phyloP scores from a whole-genome alignment of 148 eudicot genomes.

The Chenopodium formosanum region DNA sequence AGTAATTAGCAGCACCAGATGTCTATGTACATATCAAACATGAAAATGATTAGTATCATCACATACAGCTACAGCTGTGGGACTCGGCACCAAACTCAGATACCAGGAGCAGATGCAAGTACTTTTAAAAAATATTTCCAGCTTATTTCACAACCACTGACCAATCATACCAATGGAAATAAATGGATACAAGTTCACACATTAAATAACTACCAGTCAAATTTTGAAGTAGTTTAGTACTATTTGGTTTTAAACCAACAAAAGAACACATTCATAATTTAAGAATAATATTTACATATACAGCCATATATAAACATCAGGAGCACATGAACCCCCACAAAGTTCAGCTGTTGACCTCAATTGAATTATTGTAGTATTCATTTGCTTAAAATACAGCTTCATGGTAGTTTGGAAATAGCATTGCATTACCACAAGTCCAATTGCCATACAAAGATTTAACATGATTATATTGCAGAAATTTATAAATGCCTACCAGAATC shows the following conservation, averaged over 20 bases:
- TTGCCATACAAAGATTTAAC: background rate
- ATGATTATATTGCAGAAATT: background rate
- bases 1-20: constrained; percentile 82
- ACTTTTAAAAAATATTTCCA: background rate
- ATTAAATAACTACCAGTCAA: background rate
- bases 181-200: background rate
- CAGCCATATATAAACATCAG: background rate
- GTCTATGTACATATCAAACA: constrained; percentile 38
- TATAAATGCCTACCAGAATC: background rate
- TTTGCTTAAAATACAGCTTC: background rate
- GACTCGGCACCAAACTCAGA: background rate
- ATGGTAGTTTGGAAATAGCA: background rate
- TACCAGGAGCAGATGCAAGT: constrained; percentile 3
- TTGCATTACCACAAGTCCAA: background rate
- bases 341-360: background rate
- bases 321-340: background rate
- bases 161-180: background rate
- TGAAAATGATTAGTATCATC: constrained; percentile 6
- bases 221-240: background rate
- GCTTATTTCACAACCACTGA: background rate
- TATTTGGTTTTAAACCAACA: background rate
- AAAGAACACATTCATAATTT: background rate
- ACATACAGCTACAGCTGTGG: background rate
- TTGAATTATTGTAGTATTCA: background rate
- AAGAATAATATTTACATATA: background rate